Evolutionary conservation across 2,329 filamentous ascomycete genomes (phyloP), one percentile per base, ranked within the genome.

Genomic region (Penicillium digitatum): DNA sequence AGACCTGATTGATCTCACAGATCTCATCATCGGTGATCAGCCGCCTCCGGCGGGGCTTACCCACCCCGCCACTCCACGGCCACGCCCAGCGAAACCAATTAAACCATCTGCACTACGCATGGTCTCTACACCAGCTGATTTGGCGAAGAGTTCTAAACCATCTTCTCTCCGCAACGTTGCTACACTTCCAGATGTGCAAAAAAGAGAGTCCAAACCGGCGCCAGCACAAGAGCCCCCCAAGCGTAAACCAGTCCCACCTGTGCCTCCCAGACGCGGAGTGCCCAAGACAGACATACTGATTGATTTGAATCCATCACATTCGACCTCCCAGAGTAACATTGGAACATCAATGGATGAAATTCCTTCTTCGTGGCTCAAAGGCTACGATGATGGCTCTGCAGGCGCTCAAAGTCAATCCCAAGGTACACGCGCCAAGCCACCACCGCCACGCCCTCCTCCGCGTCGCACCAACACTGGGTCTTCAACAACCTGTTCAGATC

Each of bases 51-150:
- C 56, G 6, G 51, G 59, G n/a, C 34, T 63, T 8, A 61, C 55
- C 14, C 60, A 63, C 18, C 57, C 57, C 26, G 24, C 60, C 10
- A 63, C 57, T 11, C 37, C 55, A 52, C 67, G 69, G 45, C 54
- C 59, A 29, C 71, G 73, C 16, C 78, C 76, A n/a, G 60, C 66
- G 4, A 75, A 74, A 57, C 78, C 78, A 27, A 71, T 69, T 12
- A 79, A 79, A 59, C 78, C 76, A 44, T 72, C 69, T 16, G 67
- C 71, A 35, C 60, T 77, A 37, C 71, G 73, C n/a, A 72, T 72
- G 14, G 64, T 67, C 16, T 64, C 69, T 11, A 69, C 55, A 3
- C 61, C 62, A 8, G 51, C 58, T 40, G 67, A 69, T 37, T 18
- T 55, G 9, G 32, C 48, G 10, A 55, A 39, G 34, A 24, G 18